A percentile compares a stretch with the other conserved stretches of the same genome.
Conservation (phyloP, 805 yeast species). For the Candida loeiensis region DNA sequence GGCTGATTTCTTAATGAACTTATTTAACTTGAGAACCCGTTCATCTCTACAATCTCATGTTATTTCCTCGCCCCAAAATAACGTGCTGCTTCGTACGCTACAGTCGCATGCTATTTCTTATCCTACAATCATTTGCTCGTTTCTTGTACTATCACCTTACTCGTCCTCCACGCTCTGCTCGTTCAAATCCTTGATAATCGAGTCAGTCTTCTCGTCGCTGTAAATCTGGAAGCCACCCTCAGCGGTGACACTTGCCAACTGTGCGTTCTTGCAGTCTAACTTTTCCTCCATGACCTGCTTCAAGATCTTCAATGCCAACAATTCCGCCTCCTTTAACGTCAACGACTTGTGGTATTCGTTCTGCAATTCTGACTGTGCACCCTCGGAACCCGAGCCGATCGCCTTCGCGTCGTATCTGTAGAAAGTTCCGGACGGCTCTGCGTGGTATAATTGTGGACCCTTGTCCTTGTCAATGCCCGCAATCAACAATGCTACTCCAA, state of each 20-base stretch:
- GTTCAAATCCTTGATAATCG: constrained; percentile 71
- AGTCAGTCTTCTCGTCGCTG: constrained; percentile 76
- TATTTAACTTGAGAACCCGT: background rate
- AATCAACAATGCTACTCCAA: constrained; percentile 94
- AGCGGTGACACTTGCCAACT: constrained; percentile 86
- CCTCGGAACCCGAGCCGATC: constrained; percentile 97
- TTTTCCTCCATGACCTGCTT: constrained; percentile 99
- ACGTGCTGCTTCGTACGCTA: no score
- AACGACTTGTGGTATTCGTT: constrained; percentile 93
- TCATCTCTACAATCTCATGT: background rate
- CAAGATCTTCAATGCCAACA: constrained; percentile 79
- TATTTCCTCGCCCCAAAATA: no score
- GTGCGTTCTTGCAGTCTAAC: constrained; percentile 91
- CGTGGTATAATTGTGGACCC: constrained; percentile 95
- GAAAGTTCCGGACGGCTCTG: constrained; percentile 99
- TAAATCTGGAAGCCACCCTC: constrained; percentile 85
- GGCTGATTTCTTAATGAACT: background rate
- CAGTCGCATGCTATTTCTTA: no score
- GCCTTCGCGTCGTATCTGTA: constrained; percentile 98
- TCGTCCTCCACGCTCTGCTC: constrained; percentile 53
- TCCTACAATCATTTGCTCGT: no score
- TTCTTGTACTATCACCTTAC: background rate
- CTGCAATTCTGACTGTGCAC: constrained; percentile 97
- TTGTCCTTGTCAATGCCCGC: constrained; percentile 92
- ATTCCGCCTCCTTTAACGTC: constrained; percentile 89